These are phyloP conservation scores for Sclerotinia nivalis DNA, from an alignment of 2,329 filamentous ascomycete species.

Conservation along the genomic window DNA sequence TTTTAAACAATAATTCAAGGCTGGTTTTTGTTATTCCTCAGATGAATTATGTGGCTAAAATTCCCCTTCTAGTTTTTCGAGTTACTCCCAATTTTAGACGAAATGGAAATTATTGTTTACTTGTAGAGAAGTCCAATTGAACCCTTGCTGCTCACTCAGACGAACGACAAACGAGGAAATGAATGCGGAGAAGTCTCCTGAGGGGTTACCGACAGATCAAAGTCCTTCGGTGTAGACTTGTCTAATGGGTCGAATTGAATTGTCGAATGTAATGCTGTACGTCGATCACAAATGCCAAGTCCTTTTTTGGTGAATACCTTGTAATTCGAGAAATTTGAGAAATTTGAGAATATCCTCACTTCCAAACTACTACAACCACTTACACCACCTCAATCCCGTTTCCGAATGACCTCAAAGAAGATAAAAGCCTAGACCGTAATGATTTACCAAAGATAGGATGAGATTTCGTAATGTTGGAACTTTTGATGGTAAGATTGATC, in stretches of 20 bases:
- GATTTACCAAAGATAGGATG: conserved; percentile 14
- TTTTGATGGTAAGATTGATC: conserved; percentile 11
- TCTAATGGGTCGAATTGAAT: conserved; percentile 8
- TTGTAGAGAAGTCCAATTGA: conserved; percentile 8
- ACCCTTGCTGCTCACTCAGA: conserved; percentile 4
- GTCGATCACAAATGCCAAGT: conserved; percentile 14
- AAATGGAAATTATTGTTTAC: conserved; percentile 16
- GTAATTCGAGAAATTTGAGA: not conserved
- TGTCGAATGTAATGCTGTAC: conserved; percentile 15
- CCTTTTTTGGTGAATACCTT: not conserved
- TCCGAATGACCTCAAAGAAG: conserved; percentile 14
- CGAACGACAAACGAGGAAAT: conserved; percentile 12
- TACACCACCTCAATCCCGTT: conserved; percentile 6
- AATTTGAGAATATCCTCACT: conserved; percentile 5
- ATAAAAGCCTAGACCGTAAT: not conserved
- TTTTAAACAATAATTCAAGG: not conserved
- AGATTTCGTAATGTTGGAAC: conserved; percentile 3
- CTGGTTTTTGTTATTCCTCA: not conserved
- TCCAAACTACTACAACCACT: not conserved
- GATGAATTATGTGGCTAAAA: conserved; percentile 2
- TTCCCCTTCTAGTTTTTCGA: not conserved
- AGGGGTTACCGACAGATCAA: conserved; percentile 7
- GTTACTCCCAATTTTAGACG: conserved; percentile 10
- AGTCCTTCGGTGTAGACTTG: not conserved
- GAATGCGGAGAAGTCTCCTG: conserved; percentile 2